Conservation (phyloP, 768 basidiomycete species). For the Boletus subcaerulescens region DNA sequence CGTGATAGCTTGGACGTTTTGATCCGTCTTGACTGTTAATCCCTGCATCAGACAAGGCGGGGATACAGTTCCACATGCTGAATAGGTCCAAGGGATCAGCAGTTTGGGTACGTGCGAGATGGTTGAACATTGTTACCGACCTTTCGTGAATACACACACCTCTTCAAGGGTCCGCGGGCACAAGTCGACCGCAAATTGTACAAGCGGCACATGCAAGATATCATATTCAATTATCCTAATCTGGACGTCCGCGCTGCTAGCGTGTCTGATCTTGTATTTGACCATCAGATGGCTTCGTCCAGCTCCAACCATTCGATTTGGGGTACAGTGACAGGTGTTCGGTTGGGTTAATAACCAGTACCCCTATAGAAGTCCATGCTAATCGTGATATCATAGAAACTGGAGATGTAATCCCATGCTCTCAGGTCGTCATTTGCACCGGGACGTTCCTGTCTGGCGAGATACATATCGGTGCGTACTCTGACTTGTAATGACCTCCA, state of each 20-base stretch:
- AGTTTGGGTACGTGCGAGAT: slow-evolving; percentile 67
- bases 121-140: no score
- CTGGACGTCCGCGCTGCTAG: slow-evolving; percentile 69
- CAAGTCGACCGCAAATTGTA: slow-evolving; percentile 87
- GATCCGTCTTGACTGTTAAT: neutral
- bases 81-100: slow-evolving; percentile 86
- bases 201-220: slow-evolving; percentile 76
- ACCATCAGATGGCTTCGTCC: slow-evolving; percentile 37
- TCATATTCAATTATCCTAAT: slow-evolving; percentile 61
- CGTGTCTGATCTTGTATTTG: slow-evolving; percentile 76
- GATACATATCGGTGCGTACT: slow-evolving; percentile 73
- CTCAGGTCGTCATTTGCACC: slow-evolving; percentile 83
- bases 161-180: slow-evolving; percentile 73
- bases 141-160: neutral
- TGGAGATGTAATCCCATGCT: slow-evolving; percentile 72
- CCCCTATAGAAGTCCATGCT: neutral
- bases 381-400: slow-evolving; percentile 45
- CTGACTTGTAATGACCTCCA: neutral
- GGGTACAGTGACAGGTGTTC: slow-evolving; percentile 62
- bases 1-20: slow-evolving; percentile 14
- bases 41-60: slow-evolving; percentile 64
- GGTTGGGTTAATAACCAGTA: slow-evolving; percentile 47
- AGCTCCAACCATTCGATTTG: slow-evolving; percentile 32
- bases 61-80: slow-evolving; percentile 84
- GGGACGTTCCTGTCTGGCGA: slow-evolving; percentile 91